Evolutionary conservation across 176 grass and related monocot genomes (phyloP).

Genomic region (Bromus sterilis): DNA sequence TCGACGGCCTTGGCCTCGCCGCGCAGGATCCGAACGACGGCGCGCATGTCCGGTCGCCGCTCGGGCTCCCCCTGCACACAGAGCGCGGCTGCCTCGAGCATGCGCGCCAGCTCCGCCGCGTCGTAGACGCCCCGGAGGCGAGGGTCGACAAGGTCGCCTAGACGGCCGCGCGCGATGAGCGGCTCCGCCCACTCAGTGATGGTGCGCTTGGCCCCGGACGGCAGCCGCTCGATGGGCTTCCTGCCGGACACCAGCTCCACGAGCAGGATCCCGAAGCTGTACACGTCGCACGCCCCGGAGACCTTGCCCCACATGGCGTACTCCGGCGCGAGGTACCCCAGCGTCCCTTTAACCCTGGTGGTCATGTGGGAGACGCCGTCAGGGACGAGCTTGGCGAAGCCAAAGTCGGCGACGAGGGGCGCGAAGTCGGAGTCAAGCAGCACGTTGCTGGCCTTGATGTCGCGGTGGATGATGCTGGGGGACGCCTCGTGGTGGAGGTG

Average conservation of each 20-base stretch:
- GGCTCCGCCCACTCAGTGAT: conserved; percentile 59
- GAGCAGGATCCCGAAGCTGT: conserved; percentile 65
- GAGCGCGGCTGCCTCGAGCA: conserved; percentile 28
- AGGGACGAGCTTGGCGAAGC: conserved; percentile 58
- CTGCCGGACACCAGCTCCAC: conserved; percentile 35
- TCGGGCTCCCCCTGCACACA: conserved; percentile 43
- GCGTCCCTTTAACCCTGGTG: conserved; percentile 63
- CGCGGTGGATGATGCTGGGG: conserved; percentile 63
- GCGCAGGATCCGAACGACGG: conserved; percentile 36
- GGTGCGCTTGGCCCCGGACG: conserved; percentile 30
- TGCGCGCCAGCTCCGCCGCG: conserved; percentile 25
- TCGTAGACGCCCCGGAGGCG: conserved; percentile 38
- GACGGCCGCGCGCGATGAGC: conserved; percentile 30
- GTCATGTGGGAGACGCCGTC: conserved; percentile 68
- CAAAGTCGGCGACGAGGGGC: conserved; percentile 52
- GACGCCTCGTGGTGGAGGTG: conserved; percentile 55
- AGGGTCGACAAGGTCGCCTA: conserved; percentile 43
- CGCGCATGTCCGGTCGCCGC: conserved; percentile 34
- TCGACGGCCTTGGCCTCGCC: background rate
- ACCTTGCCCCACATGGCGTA: conserved; percentile 75
- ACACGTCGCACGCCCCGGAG: conserved; percentile 57
- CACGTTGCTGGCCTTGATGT: conserved; percentile 73
- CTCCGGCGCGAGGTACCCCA: conserved; percentile 19
- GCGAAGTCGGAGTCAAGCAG: conserved; percentile 33
- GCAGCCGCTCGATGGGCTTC: conserved; percentile 51